Evolutionary conservation across 768 basidiomycete genomes (phyloP).

Genomic region (Sarcodon sp.): DNA sequence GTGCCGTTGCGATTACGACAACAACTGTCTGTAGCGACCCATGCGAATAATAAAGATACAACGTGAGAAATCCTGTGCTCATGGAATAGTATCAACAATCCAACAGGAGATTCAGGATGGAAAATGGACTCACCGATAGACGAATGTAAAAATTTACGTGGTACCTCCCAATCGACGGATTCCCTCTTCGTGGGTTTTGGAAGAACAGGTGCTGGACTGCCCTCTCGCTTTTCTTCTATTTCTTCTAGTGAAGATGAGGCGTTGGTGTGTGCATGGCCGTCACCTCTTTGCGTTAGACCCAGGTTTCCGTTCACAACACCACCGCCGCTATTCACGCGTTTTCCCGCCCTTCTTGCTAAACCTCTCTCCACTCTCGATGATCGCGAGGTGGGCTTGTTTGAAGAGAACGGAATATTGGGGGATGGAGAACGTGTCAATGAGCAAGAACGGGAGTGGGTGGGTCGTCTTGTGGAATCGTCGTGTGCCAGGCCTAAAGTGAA

Average conservation of each 20-base stretch:
- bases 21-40: conserved; percentile 40
- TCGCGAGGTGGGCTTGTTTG: background rate
- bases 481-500: conserved; percentile 11
- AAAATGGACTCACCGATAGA: conserved; percentile 58
- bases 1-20: conserved; percentile 45
- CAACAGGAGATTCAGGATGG: background rate
- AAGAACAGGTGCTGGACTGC: background rate
- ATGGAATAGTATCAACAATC: background rate
- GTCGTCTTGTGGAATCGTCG: conserved; percentile 9
- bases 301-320: background rate
- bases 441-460: conserved; percentile 5
- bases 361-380: background rate
- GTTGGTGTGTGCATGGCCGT: background rate
- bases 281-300: too few species aligned
- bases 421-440: conserved; percentile 7
- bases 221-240: background rate
- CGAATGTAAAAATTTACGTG: conserved; percentile 76
- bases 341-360: background rate
- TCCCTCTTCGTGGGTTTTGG: background rate
- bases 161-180: conserved; percentile 75
- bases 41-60: conserved; percentile 40
- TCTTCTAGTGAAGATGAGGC: background rate
- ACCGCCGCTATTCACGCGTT: background rate
- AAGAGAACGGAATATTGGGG: conserved; percentile 10
- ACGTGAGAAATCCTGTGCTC: conserved; percentile 45